These are phyloP conservation scores for Psidium friedrichsthalianum DNA, from an alignment of 345 rosid species.

Conservation along the genomic window DNA sequence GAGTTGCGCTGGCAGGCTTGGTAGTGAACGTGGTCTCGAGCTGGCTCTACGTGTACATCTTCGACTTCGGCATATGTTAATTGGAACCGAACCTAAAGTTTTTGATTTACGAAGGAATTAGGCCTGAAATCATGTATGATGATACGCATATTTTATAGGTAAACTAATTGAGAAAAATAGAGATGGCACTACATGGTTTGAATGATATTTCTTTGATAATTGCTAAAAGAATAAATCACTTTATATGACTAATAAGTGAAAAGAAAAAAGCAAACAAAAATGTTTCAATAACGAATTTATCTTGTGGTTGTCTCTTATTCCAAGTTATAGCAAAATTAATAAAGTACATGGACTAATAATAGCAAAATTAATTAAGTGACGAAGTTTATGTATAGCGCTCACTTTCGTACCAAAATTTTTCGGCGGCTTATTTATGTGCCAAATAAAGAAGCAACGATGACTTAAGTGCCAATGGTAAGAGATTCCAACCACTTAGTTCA, in stretches of 20 bases:
- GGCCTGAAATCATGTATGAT: background rate
- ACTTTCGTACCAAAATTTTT: too few relatives aligned
- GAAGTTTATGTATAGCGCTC: too few relatives aligned
- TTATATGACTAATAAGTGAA: background rate
- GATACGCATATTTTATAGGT: background rate
- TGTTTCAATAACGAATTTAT: background rate
- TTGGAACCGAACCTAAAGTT: too few relatives aligned
- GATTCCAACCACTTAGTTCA: too few relatives aligned
- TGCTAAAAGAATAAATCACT: background rate
- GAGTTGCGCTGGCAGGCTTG: constrained; percentile 15
- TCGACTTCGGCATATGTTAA: constrained; percentile 7
- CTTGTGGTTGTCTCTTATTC: background rate
- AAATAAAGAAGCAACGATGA: too few relatives aligned
- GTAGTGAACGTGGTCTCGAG: constrained; percentile 6
- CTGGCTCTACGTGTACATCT: constrained; percentile 12
- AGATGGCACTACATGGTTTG: background rate
- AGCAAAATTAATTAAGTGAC: background rate
- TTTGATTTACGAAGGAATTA: too few relatives aligned
- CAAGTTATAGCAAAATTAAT: background rate
- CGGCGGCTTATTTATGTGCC: too few relatives aligned
- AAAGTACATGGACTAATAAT: too few relatives aligned
- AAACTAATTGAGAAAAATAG: background rate
- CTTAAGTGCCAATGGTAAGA: too few relatives aligned
- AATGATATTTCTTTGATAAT: background rate
- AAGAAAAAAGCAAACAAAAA: background rate